Conservation (phyloP, 176 grass and related monocot species). For the Oryza coarctata region DNA sequence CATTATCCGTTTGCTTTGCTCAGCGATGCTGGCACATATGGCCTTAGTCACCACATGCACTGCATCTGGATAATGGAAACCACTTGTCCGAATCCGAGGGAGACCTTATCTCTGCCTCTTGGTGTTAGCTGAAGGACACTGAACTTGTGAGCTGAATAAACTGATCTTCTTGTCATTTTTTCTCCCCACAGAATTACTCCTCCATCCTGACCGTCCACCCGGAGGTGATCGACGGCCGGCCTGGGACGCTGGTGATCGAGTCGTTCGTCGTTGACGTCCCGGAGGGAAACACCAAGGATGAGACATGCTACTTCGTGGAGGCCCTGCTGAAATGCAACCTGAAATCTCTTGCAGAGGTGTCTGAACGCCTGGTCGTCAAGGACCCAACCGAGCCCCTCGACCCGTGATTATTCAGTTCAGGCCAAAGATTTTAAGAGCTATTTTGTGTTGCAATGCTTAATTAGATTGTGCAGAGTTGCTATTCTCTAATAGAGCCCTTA, state of each 20-base stretch:
- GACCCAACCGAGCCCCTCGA: constrained; percentile 65
- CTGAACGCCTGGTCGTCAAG: constrained; percentile 63
- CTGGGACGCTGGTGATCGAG: constrained; percentile 80
- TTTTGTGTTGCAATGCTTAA: background rate
- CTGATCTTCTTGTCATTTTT: constrained; percentile 21
- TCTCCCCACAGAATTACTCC: constrained; percentile 73
- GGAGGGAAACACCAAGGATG: constrained; percentile 84
- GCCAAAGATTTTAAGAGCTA: background rate
- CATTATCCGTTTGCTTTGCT: constrained; percentile 36
- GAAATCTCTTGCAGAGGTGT: constrained; percentile 83
- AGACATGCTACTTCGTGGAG: constrained; percentile 92
- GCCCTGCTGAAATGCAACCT: constrained; percentile 95
- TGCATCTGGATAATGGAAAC: constrained; percentile 26
- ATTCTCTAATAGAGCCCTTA: constrained; percentile 42
- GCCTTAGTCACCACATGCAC: constrained; percentile 29
- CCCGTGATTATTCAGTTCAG: constrained; percentile 8
- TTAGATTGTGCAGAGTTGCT: constrained; percentile 38
- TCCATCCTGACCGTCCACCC: constrained; percentile 88
- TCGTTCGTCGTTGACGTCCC: constrained; percentile 89
- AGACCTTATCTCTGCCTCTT: background rate
- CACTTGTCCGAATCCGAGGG: background rate
- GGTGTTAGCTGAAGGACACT: constrained; percentile 1
- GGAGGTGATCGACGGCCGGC: constrained; percentile 77
- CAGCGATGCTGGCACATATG: constrained; percentile 28
- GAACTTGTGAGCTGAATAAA: constrained; percentile 21